Evolutionary conservation across 805 yeast genomes (phyloP), one percentile per base, ranked within the genome.

Genomic region (Pichia cephalocereana): DNA sequence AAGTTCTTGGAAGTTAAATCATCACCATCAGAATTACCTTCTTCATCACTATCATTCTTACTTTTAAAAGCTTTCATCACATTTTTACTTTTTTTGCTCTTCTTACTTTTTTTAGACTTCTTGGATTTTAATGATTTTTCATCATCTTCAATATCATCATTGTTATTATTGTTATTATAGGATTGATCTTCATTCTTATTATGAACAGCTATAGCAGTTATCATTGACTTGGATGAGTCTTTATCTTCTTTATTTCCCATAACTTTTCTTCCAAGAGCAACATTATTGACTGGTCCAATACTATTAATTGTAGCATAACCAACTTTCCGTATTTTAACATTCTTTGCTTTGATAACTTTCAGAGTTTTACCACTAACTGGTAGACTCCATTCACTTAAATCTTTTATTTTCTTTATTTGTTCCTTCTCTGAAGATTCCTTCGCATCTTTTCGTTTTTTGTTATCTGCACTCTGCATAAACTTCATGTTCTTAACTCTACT

Each of bases 401-500:
- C 86, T 40, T 65, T 67, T 15, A 74, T 62, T 46, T 70, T 75
- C 43, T 59, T 65, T 38, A 34, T 38, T 50, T 56, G 46, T 60
- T 58, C 38, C 58, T 53, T 38, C 62, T 67, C 38, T 38, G 38
- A 43, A 10, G 67, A 70, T n/a, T 63, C 61, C 38, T 59, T 57
- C 50, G 60, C 61, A 26, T 60, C 66, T 26, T 57, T 63, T n/a
- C 42, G 15, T 12, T 41, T 39, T 15, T 32, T 38, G 18, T 50
- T 47, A 38, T 66, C 71, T 23, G 74, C 77, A 36, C 72, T 59
- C 46, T 57, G 69, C 81, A 79, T 77, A 69, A 80, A 81, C 72
- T 86, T 87, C 96, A 87, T 87, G 75, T 82, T 83, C 80, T 83
- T 70, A 57, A 87, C 86, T 57, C 88, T 75, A 57, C 78, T 77